Evolutionary conservation across 306 rosid species (phyloP), one percentile per base, ranked within the genome.

Genomic region (Cucumis melo): DNA sequence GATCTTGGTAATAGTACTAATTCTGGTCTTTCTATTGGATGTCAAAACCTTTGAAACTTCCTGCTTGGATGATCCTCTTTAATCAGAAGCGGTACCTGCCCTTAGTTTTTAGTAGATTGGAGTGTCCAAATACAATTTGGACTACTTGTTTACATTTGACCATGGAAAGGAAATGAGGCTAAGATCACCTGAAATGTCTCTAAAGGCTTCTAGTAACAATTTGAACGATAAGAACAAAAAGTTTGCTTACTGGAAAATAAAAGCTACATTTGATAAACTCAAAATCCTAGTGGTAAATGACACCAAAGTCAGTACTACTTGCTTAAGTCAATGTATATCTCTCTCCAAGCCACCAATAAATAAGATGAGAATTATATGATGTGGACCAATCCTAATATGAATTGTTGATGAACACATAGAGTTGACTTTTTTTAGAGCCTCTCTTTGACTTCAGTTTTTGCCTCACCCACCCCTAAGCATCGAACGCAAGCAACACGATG

Each of bases 271-370:
- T 64, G 48, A 66, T 66, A 19, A 65, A 39, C 32, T 24, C 53
- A 20, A 9, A 38, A 66, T 66, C 53, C 53, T 44, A 39, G 73
- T 39, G 53, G 53, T 66, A 39, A 39, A 66, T 19, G 73, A 5
- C 73, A 36, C 46, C 50, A 64, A 64, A 64, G 72, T 66, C 73
- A 5, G 42, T 71, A 71, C 76, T 71, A 71, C 76, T 71, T 46
- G 23, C 76, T 48, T 48, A 71, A 71, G 76, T 71, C 76, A 48
- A 71, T 46, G 58, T 41, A 71, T 48, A 27, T 71, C 41, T 71
- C 76, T 24, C 76, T 46, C 23, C 41, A 71, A 46, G 58, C 15
- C 75, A 48, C 75, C 59, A 54, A 51, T 51, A 16, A 46, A 44
- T 46, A 71, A 46, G 57, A 7, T 71, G 58, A 71, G 57, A 71